Percentiles rank a stretch among this genome's conserved stretches.
phyloP scores from a whole-genome alignment of 2,329 filamentous ascomycete species.

The Colletotrichum paranaense region DNA sequence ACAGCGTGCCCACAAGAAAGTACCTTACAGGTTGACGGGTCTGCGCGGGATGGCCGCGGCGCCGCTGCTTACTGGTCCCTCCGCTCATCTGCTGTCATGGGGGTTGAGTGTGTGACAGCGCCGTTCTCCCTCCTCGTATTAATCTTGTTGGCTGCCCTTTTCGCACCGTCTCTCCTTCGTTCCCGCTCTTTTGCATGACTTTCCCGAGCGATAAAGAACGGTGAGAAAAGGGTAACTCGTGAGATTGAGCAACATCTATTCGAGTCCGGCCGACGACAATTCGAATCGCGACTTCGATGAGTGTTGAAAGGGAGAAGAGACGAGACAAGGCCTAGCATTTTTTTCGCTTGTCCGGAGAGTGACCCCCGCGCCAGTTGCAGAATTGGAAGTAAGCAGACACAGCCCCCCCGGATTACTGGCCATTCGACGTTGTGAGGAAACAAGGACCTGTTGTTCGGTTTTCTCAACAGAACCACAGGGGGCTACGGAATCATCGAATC shows the following conservation, averaged over 20 bases:
- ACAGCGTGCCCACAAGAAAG: slow-evolving; percentile 1
- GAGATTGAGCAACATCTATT: not conserved
- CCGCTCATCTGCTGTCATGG: not conserved
- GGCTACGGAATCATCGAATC: not conserved
- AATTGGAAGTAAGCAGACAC: slow-evolving; percentile 19
- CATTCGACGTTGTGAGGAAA: slow-evolving; percentile 3
- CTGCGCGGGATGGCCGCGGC: slow-evolving; percentile 1
- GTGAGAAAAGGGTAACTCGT: not conserved
- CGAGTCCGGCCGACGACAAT: not conserved
- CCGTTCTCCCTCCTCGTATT: slow-evolving; percentile 20
- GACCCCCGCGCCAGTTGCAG: slow-evolving; percentile 6
- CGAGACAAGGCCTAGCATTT: not conserved
- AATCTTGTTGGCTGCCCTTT: slow-evolving; percentile 22
- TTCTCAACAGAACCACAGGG: slow-evolving; percentile 1
- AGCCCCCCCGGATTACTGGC: slow-evolving; percentile 13
- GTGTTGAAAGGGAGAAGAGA: not conserved
- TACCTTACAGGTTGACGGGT: slow-evolving; percentile 3
- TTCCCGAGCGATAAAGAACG: slow-evolving; percentile 2
- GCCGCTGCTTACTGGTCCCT: slow-evolving; percentile 2
- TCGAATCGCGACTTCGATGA: not conserved
- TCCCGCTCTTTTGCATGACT: slow-evolving; percentile 28
- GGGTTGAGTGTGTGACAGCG: slow-evolving; percentile 22
- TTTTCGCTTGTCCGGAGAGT: not conserved
- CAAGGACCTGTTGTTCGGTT: not conserved
- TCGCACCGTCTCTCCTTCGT: not conserved